Evolutionary conservation across 257 asterid genomes (phyloP).

Genomic region (Euphrasia confusa): DNA sequence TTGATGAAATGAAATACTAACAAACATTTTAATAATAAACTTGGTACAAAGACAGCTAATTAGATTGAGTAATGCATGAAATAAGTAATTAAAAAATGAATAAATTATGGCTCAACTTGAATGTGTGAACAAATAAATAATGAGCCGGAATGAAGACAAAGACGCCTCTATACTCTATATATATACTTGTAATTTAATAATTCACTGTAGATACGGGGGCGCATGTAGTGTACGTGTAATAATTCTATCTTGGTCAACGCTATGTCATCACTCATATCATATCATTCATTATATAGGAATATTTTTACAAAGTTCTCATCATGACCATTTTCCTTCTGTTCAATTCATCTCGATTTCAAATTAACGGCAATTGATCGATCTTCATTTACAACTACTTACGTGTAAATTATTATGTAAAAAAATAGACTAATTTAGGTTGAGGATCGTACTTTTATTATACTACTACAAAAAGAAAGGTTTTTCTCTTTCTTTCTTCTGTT

Average conservation of each 20-base stretch:
- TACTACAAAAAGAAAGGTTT: neutral
- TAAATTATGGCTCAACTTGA: neutral
- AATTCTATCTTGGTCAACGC: too few relatives aligned
- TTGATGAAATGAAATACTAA: neutral
- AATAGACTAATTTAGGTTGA: too few relatives aligned
- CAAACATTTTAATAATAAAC: neutral
- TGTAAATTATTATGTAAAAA: too few relatives aligned
- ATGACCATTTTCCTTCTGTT: too few relatives aligned
- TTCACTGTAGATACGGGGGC: slow-evolving; percentile 5
- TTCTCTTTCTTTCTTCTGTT: neutral
- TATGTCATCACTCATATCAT: too few relatives aligned
- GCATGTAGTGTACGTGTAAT: neutral
- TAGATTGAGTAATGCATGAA: too few relatives aligned
- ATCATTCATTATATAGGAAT: too few relatives aligned
- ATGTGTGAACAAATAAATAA: neutral
- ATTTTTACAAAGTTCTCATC: too few relatives aligned
- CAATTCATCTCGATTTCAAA: too few relatives aligned
- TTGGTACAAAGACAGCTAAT: neutral
- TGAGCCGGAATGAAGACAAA: neutral
- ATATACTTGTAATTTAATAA: neutral
- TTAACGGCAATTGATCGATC: too few relatives aligned
- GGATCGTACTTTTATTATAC: too few relatives aligned
- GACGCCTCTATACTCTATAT: neutral
- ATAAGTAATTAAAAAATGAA: neutral
- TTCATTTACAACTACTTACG: too few relatives aligned